A percentile compares a stretch with the other conserved stretches of the same genome.
phyloP scores from a whole-genome alignment of 2,329 filamentous ascomycete species.

The Fusarium stilboides region DNA sequence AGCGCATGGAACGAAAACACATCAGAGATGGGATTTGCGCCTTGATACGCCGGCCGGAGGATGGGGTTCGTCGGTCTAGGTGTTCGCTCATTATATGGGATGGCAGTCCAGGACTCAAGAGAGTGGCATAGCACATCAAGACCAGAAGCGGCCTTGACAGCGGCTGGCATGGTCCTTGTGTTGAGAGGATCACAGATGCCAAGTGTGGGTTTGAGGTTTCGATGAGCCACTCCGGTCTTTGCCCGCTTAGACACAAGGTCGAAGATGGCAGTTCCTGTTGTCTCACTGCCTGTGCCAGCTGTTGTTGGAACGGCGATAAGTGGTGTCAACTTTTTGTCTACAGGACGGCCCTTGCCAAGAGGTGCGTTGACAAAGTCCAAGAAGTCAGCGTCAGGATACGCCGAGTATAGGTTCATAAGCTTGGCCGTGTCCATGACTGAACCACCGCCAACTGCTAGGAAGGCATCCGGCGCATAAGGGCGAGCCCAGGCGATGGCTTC shows the following conservation, averaged over 20 bases:
- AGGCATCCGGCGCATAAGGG: conserved; percentile 86
- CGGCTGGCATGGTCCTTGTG: conserved; percentile 94
- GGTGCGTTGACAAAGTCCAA: conserved; percentile 98
- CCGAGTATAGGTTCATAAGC: conserved; percentile 96
- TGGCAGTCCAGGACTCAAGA: conserved; percentile 97
- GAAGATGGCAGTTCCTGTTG: conserved; percentile 98
- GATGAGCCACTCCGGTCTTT: conserved; percentile 96
- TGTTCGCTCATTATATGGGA: conserved; percentile 89
- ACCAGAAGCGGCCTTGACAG: conserved; percentile 92
- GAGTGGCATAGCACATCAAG: conserved; percentile 96
- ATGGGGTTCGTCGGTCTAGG: conserved; percentile 92
- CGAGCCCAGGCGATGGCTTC: conserved; percentile 92
- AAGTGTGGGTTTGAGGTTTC: conserved; percentile 94
- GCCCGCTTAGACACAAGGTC: conserved; percentile 90
- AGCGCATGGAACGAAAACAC: conserved; percentile 95
- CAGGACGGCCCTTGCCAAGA: conserved; percentile 86
- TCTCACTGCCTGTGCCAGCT: conserved; percentile 90
- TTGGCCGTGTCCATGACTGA: conserved; percentile 99
- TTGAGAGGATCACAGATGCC: conserved; percentile 91
- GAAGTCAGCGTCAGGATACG: conserved; percentile 92
- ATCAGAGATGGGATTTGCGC: conserved; percentile 96
- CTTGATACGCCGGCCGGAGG: conserved; percentile 93
- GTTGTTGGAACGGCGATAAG: conserved; percentile 89
- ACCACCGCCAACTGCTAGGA: conserved; percentile 89
- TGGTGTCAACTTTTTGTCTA: conserved; percentile 78